Evolutionary conservation across 176 grass and related monocot genomes (phyloP), one percentile per base, ranked within the genome.

Genomic region (Avena atlantica): DNA sequence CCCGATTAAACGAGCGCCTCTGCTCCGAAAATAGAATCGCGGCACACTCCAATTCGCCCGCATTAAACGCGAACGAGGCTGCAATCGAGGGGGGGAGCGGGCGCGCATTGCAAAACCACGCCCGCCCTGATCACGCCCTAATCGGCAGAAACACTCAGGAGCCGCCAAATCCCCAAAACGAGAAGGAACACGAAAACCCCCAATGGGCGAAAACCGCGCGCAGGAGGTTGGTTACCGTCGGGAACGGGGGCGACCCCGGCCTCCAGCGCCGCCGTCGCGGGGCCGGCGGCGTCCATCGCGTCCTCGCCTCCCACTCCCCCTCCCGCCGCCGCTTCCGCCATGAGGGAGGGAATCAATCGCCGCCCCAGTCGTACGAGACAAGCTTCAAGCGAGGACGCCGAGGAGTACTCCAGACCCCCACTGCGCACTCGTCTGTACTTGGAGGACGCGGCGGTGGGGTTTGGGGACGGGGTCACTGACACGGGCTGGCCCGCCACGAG

Each of bases 191-290:
- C 8, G 64, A 10, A 67, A 89, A 85, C 48, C 12, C 72, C 62
- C 3, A 40, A 65, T 20, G 6, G 7, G 61, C 20, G 12, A 50
- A 62, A 27, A 6, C 14, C 45, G 13, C 8, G 9, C 7, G 12
- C 4, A 48, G 19, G 59, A 4, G 52, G 27, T 19, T 19, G n/a
- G 29, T 78, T 86, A 90, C 89, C 84, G 12, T 83, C 89, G 14
- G 25, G 15, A 8, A 34, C 71, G 53, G 44, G 25, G 40, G 51
- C 19, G 14, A 67, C 47, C 11, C 34, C 79, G 16, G 0, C 74
- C 24, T 19, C 25, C 64, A 21, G 59, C 55, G 4, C 75, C 76
- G 20, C 16, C 23, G 0, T 15, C 21, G 11, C 11, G 17, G 72
- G 29, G 8, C 66, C 72, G 11, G 27, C 12, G 14, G 62, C 78